Conservation (phyloP, 768 basidiomycete species). For the Mycena floridula region DNA sequence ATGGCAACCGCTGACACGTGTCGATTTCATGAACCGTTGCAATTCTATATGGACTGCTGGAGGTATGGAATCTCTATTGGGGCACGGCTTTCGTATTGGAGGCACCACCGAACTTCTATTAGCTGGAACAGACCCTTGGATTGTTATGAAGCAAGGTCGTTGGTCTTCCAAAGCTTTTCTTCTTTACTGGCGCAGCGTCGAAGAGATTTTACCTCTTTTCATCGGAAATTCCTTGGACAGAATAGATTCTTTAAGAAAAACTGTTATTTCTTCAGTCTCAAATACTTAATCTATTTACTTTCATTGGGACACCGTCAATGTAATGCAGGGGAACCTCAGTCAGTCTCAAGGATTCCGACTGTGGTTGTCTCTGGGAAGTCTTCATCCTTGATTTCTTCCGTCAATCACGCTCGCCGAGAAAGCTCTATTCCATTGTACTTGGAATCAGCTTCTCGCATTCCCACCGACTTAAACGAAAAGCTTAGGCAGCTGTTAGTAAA, state of each 20-base stretch:
- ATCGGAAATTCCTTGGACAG: background rate
- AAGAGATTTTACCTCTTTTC: background rate
- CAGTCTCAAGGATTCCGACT: background rate
- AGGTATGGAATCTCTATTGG: constrained; percentile 3
- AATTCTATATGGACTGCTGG: constrained; percentile 11
- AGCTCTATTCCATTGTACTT: background rate
- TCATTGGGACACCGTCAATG: background rate
- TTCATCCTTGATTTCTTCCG: background rate
- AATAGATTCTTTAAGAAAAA: background rate
- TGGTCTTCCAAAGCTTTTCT: constrained; percentile 21
- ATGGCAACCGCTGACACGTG: constrained; percentile 6
- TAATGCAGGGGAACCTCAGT: background rate
- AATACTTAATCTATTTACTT: background rate
- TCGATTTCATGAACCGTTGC: constrained; percentile 8
- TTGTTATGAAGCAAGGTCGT: constrained; percentile 14
- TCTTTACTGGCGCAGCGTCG: constrained; percentile 14
- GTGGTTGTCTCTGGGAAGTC: background rate
- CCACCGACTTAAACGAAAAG: no score
- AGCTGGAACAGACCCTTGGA: constrained; percentile 10
- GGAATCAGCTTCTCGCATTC: background rate
- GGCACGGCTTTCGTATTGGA: constrained; percentile 21
- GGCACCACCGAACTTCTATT: constrained; percentile 18
- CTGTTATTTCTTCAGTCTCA: background rate
- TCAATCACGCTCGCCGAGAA: background rate
- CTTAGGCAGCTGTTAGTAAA: no score